phyloP scores from a whole-genome alignment of 352 stramenopile genomes.

The Globisporangium emineosum region DNA sequence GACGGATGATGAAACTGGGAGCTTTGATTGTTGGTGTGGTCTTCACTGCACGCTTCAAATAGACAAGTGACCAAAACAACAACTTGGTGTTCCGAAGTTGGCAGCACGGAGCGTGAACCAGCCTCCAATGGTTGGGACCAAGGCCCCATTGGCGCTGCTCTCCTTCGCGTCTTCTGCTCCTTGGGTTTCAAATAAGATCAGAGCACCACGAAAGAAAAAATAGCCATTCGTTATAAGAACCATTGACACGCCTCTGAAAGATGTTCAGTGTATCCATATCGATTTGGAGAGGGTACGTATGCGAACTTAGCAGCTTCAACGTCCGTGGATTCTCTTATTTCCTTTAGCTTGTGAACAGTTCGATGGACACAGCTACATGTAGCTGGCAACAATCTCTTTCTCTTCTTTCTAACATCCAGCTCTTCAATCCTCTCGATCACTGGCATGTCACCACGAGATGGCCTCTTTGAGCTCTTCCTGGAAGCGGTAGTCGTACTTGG shows the following conservation, averaged over 20 bases:
- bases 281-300: not conserved
- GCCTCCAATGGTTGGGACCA: not conserved
- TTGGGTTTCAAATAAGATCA: constrained; percentile 8
- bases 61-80: not conserved
- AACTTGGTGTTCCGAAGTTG: not conserved
- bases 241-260: not conserved
- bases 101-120: no score
- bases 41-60: not conserved
- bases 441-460: not conserved
- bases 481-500: constrained; percentile 56
- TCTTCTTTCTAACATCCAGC: no score
- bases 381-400: no score
- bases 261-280: not conserved
- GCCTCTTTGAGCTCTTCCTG: constrained; percentile 28
- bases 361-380: no score
- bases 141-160: not conserved
- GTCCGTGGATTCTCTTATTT: no score
- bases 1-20: not conserved
- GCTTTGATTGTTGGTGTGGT: no score
- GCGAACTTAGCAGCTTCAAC: not conserved
- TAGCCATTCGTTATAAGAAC: not conserved
- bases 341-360: no score
- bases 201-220: not conserved
- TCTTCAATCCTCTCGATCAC: no score
- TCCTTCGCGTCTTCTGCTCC: not conserved